These are phyloP conservation scores for Hanseniaspora nectarophila DNA, from an alignment of 805 yeast species.

Conservation along the genomic window DNA sequence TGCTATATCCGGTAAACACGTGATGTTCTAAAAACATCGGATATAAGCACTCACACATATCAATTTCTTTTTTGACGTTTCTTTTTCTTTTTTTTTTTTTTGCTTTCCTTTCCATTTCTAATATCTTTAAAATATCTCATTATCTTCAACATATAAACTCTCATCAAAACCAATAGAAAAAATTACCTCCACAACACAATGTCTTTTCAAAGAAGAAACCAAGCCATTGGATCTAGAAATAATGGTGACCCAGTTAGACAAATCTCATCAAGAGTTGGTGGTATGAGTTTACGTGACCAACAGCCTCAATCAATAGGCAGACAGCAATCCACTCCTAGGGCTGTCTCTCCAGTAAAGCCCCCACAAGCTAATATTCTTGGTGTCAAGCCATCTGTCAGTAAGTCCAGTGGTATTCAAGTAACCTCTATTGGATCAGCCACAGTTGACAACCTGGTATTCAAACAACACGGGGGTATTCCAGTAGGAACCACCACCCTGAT, in stretches of 20 bases:
- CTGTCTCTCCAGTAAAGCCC: slow-evolving; percentile 44
- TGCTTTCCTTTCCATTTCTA: neutral
- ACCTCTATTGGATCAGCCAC: slow-evolving; percentile 9
- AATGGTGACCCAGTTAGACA: neutral
- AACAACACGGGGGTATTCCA: slow-evolving; percentile 13
- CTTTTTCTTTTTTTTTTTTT: neutral
- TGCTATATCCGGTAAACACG: too few relatives aligned
- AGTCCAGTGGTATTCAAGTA: slow-evolving; percentile 13
- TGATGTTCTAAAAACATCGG: too few relatives aligned
- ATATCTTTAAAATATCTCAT: too few relatives aligned
- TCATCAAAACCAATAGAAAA: too few relatives aligned
- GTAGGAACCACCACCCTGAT: slow-evolving; percentile 10
- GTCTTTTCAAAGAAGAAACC: slow-evolving; percentile 53
- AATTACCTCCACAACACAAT: slow-evolving; percentile 26
- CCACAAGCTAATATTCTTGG: slow-evolving; percentile 1
- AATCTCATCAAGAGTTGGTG: slow-evolving; percentile 1
- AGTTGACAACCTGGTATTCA: slow-evolving; percentile 6
- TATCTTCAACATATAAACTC: too few relatives aligned
- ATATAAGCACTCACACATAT: too few relatives aligned
- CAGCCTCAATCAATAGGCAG: slow-evolving; percentile 1
- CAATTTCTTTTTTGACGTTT: too few relatives aligned
- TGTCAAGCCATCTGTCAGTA: slow-evolving; percentile 9
- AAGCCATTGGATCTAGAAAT: slow-evolving; percentile 20
- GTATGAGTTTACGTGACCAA: neutral
- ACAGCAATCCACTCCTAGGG: slow-evolving; percentile 54